Percentiles rank a stretch among this genome's conserved stretches.
These are phyloP conservation scores for Fraxinus angustifolia DNA, from an alignment of 305 asterid genomes.

Conservation along the genomic window DNA sequence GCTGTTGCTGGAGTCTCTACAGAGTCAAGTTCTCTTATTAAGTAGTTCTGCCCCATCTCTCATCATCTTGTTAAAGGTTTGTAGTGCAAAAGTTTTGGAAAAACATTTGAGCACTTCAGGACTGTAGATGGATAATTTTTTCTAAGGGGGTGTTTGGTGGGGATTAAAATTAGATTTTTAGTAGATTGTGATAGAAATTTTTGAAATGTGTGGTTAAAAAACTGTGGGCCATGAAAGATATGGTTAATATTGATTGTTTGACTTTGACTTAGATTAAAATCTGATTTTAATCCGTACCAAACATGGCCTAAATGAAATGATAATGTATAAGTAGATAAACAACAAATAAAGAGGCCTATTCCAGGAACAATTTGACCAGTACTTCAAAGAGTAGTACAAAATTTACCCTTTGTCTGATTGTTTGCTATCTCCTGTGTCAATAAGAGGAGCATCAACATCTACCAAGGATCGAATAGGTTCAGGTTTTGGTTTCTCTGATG, in stretches of 20 bases:
- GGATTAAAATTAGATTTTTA: too few species aligned
- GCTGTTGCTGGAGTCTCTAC: not conserved
- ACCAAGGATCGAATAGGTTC: constrained; percentile 55
- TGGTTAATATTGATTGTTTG: too few species aligned
- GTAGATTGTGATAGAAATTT: too few species aligned
- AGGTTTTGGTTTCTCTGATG: constrained; percentile 51
- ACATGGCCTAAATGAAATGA: not conserved
- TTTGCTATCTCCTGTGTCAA: constrained; percentile 65
- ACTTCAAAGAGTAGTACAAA: constrained; percentile 10
- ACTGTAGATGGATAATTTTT: not conserved
- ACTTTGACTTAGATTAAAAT: too few species aligned
- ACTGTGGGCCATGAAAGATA: too few species aligned
- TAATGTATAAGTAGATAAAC: not conserved
- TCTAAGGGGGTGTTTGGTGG: not conserved
- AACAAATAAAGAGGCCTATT: constrained; percentile 21
- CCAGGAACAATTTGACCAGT: constrained; percentile 2
- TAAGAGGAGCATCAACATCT: constrained; percentile 70
- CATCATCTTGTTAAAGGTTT: not conserved
- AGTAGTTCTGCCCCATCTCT: not conserved
- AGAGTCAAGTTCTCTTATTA: not conserved
- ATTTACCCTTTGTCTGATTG: constrained; percentile 57
- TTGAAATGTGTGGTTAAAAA: too few species aligned
- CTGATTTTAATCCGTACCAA: too few species aligned
- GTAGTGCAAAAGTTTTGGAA: constrained; percentile 9
- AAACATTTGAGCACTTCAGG: constrained; percentile 9